Conservation (phyloP, 2,329 filamentous ascomycete species). For the Blastomyces silverae region DNA sequence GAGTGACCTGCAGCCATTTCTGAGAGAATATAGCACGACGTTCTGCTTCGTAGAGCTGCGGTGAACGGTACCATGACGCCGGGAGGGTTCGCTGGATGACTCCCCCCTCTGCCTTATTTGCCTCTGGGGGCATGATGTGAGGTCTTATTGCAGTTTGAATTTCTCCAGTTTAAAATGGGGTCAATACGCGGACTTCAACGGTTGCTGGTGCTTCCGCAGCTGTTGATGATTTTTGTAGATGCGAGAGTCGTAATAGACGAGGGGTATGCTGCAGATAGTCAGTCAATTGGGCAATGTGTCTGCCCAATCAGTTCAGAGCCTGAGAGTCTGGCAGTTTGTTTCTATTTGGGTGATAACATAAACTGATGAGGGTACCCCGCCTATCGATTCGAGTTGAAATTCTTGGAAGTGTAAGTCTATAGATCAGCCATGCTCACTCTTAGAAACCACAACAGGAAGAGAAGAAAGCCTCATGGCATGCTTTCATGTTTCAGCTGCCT, state of each 20-base stretch:
- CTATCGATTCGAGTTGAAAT: neutral
- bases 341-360: neutral
- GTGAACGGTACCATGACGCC: constrained; percentile 48
- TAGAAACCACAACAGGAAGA: neutral
- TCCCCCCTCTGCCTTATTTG: neutral
- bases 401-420: neutral
- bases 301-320: neutral
- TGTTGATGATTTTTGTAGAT: neutral
- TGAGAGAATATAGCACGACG: constrained; percentile 52
- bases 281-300: neutral
- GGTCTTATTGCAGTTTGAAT: neutral
- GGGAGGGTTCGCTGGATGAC: constrained; percentile 37
- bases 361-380: neutral
- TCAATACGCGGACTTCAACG: neutral
- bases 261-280: neutral
- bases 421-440: neutral
- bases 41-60: constrained; percentile 53
- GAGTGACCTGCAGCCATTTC: constrained; percentile 43
- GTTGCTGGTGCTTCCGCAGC: neutral
- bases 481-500: neutral
- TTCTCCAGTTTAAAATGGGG: neutral
- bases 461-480: neutral
- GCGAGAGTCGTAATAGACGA: neutral
- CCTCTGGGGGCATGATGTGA: neutral
- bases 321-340: neutral